Conservation (phyloP, 192 early-diverging fungal genomes). For the Lunasporangiospora selenospora region DNA sequence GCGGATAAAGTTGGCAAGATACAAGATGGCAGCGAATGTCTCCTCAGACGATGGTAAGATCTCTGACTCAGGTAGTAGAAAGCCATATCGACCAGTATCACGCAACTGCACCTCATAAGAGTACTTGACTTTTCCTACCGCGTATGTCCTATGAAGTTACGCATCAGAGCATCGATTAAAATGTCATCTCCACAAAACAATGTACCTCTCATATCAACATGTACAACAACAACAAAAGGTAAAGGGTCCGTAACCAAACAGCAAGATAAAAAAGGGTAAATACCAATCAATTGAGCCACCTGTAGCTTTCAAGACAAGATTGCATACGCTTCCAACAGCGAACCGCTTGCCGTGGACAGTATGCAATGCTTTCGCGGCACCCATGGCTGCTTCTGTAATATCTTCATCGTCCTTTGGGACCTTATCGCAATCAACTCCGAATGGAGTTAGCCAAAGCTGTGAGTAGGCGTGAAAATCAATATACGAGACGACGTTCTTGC, state of each 20-base stretch:
- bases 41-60: conserved; percentile 55
- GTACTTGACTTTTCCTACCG: conserved; percentile 49
- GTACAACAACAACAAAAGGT: not conserved
- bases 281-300: conserved; percentile 49
- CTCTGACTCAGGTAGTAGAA: conserved; percentile 53
- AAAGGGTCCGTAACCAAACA: not conserved
- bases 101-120: conserved; percentile 55
- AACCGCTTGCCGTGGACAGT: conserved; percentile 47
- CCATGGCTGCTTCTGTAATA: conserved; percentile 42
- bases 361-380: conserved; percentile 43
- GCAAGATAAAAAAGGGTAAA: not conserved
- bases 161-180: conserved; percentile 11
- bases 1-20: conserved; percentile 46
- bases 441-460: conserved; percentile 63
- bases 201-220: not conserved
- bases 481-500: conserved; percentile 40
- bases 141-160: conserved; percentile 49
- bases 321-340: conserved; percentile 49
- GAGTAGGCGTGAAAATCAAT: conserved; percentile 56
- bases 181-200: not conserved
- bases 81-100: conserved; percentile 52
- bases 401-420: conserved; percentile 46
- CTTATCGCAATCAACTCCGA: conserved; percentile 42
- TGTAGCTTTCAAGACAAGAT: conserved; percentile 45
- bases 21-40: conserved; percentile 41